Conservation (phyloP, 441 rosid species). For the California macrophylla region DNA sequence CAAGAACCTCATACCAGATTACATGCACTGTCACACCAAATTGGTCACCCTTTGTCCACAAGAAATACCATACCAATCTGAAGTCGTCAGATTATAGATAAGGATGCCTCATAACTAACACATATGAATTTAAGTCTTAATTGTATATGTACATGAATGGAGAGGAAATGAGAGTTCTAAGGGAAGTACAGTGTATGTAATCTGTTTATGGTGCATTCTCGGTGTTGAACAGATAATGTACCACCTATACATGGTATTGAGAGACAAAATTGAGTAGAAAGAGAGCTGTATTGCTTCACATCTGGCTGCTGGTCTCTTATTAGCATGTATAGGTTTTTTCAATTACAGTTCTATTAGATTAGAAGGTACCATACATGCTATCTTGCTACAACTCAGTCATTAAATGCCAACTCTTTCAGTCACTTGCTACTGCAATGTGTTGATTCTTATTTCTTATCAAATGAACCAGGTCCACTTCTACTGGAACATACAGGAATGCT, state of each 20-base stretch:
- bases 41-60: neutral
- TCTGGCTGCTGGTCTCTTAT: neutral
- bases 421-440: neutral
- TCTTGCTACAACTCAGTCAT: neutral
- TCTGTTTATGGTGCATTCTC: neutral
- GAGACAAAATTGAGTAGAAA: neutral
- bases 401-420: neutral
- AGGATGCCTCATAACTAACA: neutral
- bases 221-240: too few species aligned
- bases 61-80: neutral
- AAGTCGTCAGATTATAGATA: neutral
- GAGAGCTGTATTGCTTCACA: neutral
- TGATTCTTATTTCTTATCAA: neutral
- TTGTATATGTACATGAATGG: neutral
- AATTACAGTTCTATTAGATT: neutral
- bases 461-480: neutral
- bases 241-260: too few species aligned
- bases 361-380: neutral
- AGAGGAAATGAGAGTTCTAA: neutral
- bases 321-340: neutral
- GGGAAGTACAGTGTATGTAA: neutral
- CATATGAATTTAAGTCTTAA: neutral
- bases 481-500: neutral
- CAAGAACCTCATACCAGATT: neutral
- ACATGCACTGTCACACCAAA: neutral